A percentile compares a stretch with the other conserved stretches of the same genome.
Evolutionary conservation across 148 eudicot genomes (phyloP).

Genomic region (Beta vulgaris): DNA sequence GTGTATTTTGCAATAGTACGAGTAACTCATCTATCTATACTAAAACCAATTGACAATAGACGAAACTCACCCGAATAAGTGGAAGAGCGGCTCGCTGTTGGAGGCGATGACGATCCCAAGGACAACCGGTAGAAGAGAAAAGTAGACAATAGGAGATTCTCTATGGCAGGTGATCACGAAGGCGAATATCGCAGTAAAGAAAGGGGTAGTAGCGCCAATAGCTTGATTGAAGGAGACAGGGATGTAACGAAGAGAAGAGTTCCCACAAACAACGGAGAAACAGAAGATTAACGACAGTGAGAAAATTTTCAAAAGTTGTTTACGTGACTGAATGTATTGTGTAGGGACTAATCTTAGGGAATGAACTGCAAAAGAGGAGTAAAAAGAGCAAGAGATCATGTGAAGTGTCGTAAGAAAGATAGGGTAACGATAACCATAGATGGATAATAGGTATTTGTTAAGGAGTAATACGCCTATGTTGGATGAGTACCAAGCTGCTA

Average conservation of each 20-base stretch:
- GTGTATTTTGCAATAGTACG: no score
- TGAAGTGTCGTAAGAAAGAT: conserved; percentile 80
- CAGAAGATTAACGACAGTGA: conserved; percentile 58
- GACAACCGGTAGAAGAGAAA: conserved; percentile 64
- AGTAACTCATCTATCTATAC: no score
- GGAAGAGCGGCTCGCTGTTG: conserved; percentile 74
- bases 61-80: conserved; percentile 63
- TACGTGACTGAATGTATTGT: conserved; percentile 51
- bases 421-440: conserved; percentile 72
- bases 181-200: conserved; percentile 81
- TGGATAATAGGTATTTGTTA: conserved; percentile 74
- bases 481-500: conserved; percentile 77
- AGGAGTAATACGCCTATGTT: conserved; percentile 76
- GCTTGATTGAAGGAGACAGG: conserved; percentile 90
- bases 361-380: conserved; percentile 45
- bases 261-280: conserved; percentile 85
- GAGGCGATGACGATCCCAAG: conserved; percentile 77
- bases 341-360: conserved; percentile 53
- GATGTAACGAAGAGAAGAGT: conserved; percentile 62
- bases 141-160: conserved; percentile 56
- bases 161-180: conserved; percentile 62
- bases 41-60: no score
- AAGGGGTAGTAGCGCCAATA: conserved; percentile 83
- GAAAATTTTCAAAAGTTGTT: conserved; percentile 60
- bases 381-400: conserved; percentile 63